Base-by-base conservation (phyloP, 768 basidiomycete species). In the Tylopilus intermedius region DNA sequence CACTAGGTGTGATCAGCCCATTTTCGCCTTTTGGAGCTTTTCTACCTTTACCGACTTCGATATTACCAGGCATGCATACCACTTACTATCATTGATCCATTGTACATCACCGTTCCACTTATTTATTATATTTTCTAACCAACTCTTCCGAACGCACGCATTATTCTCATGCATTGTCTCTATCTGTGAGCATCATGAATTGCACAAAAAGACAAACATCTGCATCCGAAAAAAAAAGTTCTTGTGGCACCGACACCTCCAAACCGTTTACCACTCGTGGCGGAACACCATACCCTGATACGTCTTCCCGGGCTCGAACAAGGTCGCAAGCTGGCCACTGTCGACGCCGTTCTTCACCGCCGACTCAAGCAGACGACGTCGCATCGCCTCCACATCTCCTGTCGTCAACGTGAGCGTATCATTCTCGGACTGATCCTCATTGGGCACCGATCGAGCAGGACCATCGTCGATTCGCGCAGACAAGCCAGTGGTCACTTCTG, bases 241-340 rank as follows among this genome's bases (percentile, higher is more conserved):
- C 18, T 18, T 18, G 18, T 22, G n/a, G 39, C 35, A 15, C 5
- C 5, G 38, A 45, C 32, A n/a, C 21, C 2, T 21, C 13, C 13
- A 26, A 33, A 30, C 39, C 24, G 22, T 47, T 67, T 33, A 67
- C 65, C 65, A 66, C 32, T 59, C 54, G 21, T 63, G 66, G 8
- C 57, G 59, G 50, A 67, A 67, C 4, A 39, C 9, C 58, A 48
- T 58, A 26, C 66, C 65, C 13, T 38, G 51, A 51, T 51, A 66
- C 1, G 49, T 47, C 52, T 55, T 62, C 38, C 64, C 62, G 5
- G 58, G 41, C 26, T 67, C 54, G 29, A 67, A 67, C 45, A 55
- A 27, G 51, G 46, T 44, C 30, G 59, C 51, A 42, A 66, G 53
- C 46, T 50, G 56, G 26, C 51, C 50, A 32, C 47, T 8, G 5